A percentile compares a stretch with the other conserved stretches of the same genome.
Conservation (phyloP, 257 asterid species). For the Petrea volubilis region DNA sequence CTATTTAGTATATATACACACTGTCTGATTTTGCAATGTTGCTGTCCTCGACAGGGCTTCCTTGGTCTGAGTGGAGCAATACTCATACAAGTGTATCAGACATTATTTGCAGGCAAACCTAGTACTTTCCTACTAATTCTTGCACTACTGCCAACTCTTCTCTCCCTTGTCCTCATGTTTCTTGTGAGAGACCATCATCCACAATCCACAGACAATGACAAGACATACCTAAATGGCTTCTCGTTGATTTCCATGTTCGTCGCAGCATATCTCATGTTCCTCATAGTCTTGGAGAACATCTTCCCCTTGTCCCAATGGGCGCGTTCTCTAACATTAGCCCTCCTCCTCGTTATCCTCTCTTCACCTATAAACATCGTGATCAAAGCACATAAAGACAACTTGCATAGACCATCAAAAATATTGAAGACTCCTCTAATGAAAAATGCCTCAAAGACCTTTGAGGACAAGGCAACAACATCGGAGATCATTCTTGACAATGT, state of each 20-base stretch:
- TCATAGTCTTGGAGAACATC: slow-evolving; percentile 51
- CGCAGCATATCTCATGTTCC: slow-evolving; percentile 68
- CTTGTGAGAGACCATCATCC: slow-evolving; percentile 51
- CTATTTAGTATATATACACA: background rate
- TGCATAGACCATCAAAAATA: background rate
- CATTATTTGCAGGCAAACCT: slow-evolving; percentile 69
- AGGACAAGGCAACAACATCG: slow-evolving; percentile 27
- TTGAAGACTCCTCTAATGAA: slow-evolving; percentile 42
- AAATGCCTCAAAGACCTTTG: background rate
- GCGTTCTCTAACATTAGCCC: slow-evolving; percentile 39
- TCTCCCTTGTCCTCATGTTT: slow-evolving; percentile 68
- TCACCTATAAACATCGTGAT: slow-evolving; percentile 54
- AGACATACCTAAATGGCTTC: slow-evolving; percentile 56
- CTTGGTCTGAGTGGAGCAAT: slow-evolving; percentile 96
- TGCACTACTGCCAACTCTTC: slow-evolving; percentile 65
- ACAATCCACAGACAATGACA: slow-evolving; percentile 38
- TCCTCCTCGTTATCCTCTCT: slow-evolving; percentile 62
- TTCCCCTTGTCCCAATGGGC: slow-evolving; percentile 47
- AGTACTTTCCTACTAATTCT: slow-evolving; percentile 73
- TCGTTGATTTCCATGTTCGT: slow-evolving; percentile 57
- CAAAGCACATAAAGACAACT: slow-evolving; percentile 43
- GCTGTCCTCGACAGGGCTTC: slow-evolving; percentile 62
- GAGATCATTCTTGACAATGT: slow-evolving; percentile 23
- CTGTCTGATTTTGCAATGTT: background rate
- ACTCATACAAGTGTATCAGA: slow-evolving; percentile 70